Evolutionary conservation across 2,329 filamentous ascomycete species (phyloP).

Genomic region (Nakataea oryzae): DNA sequence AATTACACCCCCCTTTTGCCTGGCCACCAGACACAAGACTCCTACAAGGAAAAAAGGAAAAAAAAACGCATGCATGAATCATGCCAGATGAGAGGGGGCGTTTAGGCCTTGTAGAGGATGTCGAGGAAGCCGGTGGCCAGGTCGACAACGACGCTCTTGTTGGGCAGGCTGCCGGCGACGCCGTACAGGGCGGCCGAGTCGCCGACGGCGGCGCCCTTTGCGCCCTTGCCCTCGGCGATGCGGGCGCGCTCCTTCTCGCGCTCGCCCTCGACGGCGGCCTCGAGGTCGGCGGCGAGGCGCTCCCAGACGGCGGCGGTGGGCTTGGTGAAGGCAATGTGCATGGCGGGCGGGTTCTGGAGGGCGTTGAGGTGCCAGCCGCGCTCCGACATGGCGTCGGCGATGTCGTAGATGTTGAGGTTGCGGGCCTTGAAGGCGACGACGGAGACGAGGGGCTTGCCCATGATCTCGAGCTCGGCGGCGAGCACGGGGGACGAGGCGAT

Average conservation of each 20-base stretch:
- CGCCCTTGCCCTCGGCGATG: constrained; percentile 56
- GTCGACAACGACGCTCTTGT: constrained; percentile 90
- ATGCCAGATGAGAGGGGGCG: neutral
- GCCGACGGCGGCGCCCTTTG: constrained; percentile 57
- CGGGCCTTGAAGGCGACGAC: constrained; percentile 82
- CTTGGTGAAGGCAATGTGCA: constrained; percentile 88
- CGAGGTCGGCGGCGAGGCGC: constrained; percentile 62
- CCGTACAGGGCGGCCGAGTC: constrained; percentile 87
- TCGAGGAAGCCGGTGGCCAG: constrained; percentile 87
- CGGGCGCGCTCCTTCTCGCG: constrained; percentile 71
- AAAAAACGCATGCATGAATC: neutral
- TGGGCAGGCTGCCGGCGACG: constrained; percentile 86
- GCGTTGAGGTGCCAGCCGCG: constrained; percentile 96
- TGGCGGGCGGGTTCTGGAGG: constrained; percentile 80
- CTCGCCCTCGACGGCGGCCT: constrained; percentile 58
- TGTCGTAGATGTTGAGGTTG: constrained; percentile 85
- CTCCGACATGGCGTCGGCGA: constrained; percentile 76
- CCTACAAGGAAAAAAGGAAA: constrained; percentile 3
- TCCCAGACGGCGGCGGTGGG: constrained; percentile 78
- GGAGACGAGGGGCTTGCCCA: constrained; percentile 79
- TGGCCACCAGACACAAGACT: too few relatives aligned
- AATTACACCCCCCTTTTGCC: neutral
- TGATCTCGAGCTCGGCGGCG: constrained; percentile 61
- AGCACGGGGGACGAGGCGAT: constrained; percentile 62
- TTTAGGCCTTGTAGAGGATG: constrained; percentile 76